phyloP scores from a whole-genome alignment of 2,329 filamentous ascomycete genomes.

The Hypocreales sp. region DNA sequence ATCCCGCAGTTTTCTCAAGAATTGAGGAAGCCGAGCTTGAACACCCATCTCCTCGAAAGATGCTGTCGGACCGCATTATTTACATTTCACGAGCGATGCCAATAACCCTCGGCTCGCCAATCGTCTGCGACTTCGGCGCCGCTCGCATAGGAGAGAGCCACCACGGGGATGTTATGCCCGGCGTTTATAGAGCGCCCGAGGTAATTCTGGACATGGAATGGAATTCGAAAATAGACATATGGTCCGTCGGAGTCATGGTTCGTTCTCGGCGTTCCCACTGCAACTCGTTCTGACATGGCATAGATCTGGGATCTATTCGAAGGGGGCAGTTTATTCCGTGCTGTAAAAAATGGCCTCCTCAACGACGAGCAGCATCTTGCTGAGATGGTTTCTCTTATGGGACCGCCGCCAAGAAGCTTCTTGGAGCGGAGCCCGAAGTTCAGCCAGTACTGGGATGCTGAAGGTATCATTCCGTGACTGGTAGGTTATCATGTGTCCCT shows the following conservation, averaged over 20 bases:
- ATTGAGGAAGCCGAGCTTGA: conserved; percentile 5
- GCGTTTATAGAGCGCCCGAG: conserved; percentile 17
- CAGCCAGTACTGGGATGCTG: conserved; percentile 8
- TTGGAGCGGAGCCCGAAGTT: conserved; percentile 12
- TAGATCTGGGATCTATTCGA: conserved; percentile 18
- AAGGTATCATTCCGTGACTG: conserved; percentile 4
- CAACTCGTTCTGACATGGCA: background rate
- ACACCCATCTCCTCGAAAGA: conserved; percentile 10
- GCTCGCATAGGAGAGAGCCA: conserved; percentile 10
- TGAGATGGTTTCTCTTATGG: conserved; percentile 21
- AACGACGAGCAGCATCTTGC: conserved; percentile 14
- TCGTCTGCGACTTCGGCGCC: conserved; percentile 16
- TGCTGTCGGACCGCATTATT: conserved; percentile 11
- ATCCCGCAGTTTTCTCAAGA: conserved; percentile 4
- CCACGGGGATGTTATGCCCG: conserved; percentile 16
- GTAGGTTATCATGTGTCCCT: background rate
- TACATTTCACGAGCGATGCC: conserved; percentile 12
- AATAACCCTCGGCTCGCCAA: conserved; percentile 7
- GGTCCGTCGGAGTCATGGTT: conserved; percentile 17
- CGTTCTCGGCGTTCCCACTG: too few species aligned
- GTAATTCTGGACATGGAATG: conserved; percentile 17
- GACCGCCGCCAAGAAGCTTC: conserved; percentile 17
- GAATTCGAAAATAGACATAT: conserved; percentile 18
- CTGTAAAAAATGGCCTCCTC: conserved; percentile 7
- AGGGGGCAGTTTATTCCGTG: conserved; percentile 12